Evolutionary conservation across 768 basidiomycete genomes (phyloP), one percentile per base, ranked within the genome.

Genomic region (Royoungia palumana): DNA sequence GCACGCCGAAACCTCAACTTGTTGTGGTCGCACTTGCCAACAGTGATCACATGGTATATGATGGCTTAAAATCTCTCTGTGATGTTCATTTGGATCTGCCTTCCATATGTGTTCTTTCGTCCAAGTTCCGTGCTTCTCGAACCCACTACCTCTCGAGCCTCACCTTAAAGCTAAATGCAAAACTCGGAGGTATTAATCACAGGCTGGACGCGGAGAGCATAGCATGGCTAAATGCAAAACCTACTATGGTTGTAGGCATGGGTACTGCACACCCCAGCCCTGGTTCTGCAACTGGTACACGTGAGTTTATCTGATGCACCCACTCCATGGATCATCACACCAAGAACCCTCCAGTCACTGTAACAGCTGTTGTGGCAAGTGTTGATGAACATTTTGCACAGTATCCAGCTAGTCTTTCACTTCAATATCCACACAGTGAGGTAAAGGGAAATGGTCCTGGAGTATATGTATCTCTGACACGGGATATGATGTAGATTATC

Each of bases 191-290:
- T 21, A 60, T 75, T 36, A 78, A 78, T 49, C 76, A 77, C 47
- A 57, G 51, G 21, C 57, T 78, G 30, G 57, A 60, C 17, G 44
- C 50, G 12, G 64, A 62, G 46, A 61, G 67, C 42, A 35, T 19
- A 19, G 41, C 13, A n/a, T 75, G 71, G 73, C 59, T 78, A 17
- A 58, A 51, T 37, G 40, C 62, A 22, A 63, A 61, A 47, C 62
- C 69, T 22, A 78, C 77, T 6, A 77, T 78, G 73, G 55, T 78
- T 17, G 70, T 78, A 4, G 76, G 76, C 28, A 74, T 75, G 63
- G 72, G 73, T 44, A 82, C 85, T n/a, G 87, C 84, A 1, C 87
- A 90, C 64, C 85, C 87, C 16, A 81, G 85, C 8, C 80, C 79
- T 5, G 81, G 81, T 3, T 82, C 81, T 46, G 72, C 78, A 50